Percentiles rank a stretch among this genome's conserved stretches.
Conservation (phyloP, 1,139 yeast genomes). For the Hemisphaericaspora xylanilytica region DNA sequence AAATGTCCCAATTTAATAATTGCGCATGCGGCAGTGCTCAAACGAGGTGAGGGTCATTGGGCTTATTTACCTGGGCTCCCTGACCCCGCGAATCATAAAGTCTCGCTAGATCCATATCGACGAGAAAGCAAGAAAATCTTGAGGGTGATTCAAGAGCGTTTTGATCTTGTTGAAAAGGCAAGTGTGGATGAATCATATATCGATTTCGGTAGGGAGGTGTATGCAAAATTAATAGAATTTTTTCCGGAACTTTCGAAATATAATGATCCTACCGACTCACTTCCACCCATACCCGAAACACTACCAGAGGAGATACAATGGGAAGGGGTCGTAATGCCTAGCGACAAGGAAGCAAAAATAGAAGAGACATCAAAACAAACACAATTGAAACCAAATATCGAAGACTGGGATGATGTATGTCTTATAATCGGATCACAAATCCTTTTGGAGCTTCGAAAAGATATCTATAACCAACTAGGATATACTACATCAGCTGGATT, state of each 20-base stretch:
- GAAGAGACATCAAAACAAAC: constrained; percentile 7
- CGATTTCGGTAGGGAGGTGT: constrained; percentile 62
- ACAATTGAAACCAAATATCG: constrained; percentile 8
- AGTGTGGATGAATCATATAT: constrained; percentile 92
- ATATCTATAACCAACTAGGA: constrained; percentile 54
- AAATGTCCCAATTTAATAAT: constrained; percentile 75
- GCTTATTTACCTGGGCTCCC: constrained; percentile 52
- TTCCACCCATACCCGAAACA: constrained; percentile 53
- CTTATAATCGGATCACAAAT: constrained; percentile 64
- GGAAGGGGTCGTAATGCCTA: constrained; percentile 26
- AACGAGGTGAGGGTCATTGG: constrained; percentile 85
- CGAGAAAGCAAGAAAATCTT: constrained; percentile 81
- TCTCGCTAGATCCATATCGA: constrained; percentile 86
- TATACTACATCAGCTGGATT: constrained; percentile 93
- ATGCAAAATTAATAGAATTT: constrained; percentile 19
- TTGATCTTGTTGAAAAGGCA: constrained; percentile 82
- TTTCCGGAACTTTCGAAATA: constrained; percentile 26
- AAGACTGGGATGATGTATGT: constrained; percentile 86
- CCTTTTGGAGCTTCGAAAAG: constrained; percentile 51
- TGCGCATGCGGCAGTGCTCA: constrained; percentile 93
- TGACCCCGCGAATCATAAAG: constrained; percentile 60
- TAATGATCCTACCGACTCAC: constrained; percentile 18
- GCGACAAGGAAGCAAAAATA: constrained; percentile 13
- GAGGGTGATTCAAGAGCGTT: constrained; percentile 50
- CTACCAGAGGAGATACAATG: constrained; percentile 33